Base-by-base conservation (phyloP, 2,329 filamentous ascomycete genomes). In the Botrytis fabae region DNA sequence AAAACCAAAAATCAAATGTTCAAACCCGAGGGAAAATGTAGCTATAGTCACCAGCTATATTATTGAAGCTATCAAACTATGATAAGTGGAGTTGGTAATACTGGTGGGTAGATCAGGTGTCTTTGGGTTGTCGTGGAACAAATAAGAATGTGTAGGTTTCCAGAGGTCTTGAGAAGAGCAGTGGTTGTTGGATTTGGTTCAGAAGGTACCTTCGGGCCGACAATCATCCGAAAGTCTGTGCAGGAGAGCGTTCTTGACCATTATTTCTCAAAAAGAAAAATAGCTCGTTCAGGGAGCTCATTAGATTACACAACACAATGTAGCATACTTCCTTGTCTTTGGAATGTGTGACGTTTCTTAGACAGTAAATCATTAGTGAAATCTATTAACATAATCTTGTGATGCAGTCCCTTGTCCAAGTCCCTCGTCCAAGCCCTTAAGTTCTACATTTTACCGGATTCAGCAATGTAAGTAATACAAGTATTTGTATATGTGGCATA, bases 141-240 rank as follows among this genome's bases (percentile, higher is more conserved):
- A 68, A 54, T 40, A 25, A 40, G 64, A 40, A 10, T 40, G 46
- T 54, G 25, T 22, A 20, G 9, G 8, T 40, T 54, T 28, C 25
- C 18, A 28, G 18, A 8, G 25, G 35, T 42, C n/a, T 40, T 6
- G 4, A 38, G 32, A 54, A 68, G 46, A 54, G 64, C 8, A 66
- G 16, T 54, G 28, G 22, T 66, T 4, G 25, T 48, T 35, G 9
- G 51, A 32, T 16, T 65, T 44, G 20, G 42, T 65, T 16, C 18
- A 48, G 3, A 48, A 35, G 22, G 4, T 25, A 25, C 22, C 35
- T 42, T 68, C 65, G 65, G 65, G 25, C 65, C 65, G 48, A 69
- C 48, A 57, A 44, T 69, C 22, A 32, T 44, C 65, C 65, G 35
- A n/a, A 32, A 18, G n/a, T 16, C 65, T 18, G 51, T 69, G 65